Evolutionary conservation across 2,329 filamentous ascomycete genomes (phyloP).

Genomic region (Fusarium sp.): DNA sequence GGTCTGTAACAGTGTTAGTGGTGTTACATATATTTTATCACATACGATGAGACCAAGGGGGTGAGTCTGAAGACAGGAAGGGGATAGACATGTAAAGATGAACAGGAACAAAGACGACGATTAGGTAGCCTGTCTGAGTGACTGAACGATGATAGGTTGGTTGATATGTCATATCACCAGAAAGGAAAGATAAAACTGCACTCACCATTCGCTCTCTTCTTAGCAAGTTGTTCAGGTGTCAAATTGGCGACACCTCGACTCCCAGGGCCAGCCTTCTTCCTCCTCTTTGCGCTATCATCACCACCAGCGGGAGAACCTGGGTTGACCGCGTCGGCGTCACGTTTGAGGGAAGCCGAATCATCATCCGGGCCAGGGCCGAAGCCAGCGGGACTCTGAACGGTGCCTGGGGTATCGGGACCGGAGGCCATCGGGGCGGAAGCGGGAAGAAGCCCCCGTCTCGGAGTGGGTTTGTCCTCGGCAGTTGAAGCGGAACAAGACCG

Average conservation of each 20-base stretch:
- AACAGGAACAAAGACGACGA: background rate
- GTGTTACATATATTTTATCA: slow-evolving; percentile 2
- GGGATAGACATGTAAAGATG: background rate
- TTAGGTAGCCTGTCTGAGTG: too few relatives aligned
- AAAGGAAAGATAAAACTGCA: slow-evolving; percentile 12
- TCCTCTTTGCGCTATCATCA: slow-evolving; percentile 53
- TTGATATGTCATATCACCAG: background rate
- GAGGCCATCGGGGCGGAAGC: slow-evolving; percentile 32
- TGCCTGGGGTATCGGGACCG: slow-evolving; percentile 33
- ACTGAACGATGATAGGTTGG: background rate
- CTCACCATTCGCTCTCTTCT: slow-evolving; percentile 68
- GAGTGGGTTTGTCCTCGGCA: slow-evolving; percentile 25
- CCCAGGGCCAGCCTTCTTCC: slow-evolving; percentile 55
- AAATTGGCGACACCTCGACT: slow-evolving; percentile 67
- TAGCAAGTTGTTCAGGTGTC: slow-evolving; percentile 78
- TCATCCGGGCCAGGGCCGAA: slow-evolving; percentile 13
- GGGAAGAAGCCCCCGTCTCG: slow-evolving; percentile 8
- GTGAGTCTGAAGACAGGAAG: background rate
- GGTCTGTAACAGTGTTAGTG: slow-evolving; percentile 61
- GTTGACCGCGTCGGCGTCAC: slow-evolving; percentile 34
- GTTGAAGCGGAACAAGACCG: background rate
- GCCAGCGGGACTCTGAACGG: slow-evolving; percentile 30
- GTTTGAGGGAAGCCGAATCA: slow-evolving; percentile 28
- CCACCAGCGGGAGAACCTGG: slow-evolving; percentile 29
- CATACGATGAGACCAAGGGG: background rate